Evolutionary conservation across 345 rosid species (phyloP), one percentile per base, ranked within the genome.

Genomic region (Corymbia maculata): DNA sequence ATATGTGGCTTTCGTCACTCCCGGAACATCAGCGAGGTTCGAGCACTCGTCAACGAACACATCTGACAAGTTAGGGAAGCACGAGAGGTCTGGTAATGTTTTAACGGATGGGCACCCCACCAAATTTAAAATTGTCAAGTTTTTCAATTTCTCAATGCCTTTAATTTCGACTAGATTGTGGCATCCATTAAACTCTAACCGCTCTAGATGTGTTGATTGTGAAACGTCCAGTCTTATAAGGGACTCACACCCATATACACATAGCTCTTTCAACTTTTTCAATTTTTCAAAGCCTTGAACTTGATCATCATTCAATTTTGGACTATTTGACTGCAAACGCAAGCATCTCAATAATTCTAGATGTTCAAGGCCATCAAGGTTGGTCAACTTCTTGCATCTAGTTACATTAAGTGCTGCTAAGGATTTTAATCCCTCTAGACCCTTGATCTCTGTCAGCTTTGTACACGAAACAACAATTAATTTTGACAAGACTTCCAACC

Each of bases 371-470:
- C 79, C 24, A 4, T 53, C 57, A 19, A 53, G 57, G 57, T 53
- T 70, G 80, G 80, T 32, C 80, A 70, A 8, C 80, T 70, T 70
- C 2, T 0, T 0, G 45, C 80, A 70, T 4, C 0, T 1, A 4
- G 0, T 0, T 0, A 32, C 6, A 0, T 0, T 0, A 6, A 70
- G 12, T 8, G 0, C 0, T 32, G 0, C 13, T 8, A 70, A 70
- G 47, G 11, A 30, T 70, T 32, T 36, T 32, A 70, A 70, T 32
- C 6, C 80, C 36, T 70, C 45, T 2, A 36, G 45, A 70, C 36
- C 80, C 80, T 5, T 70, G 11, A 70, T 70, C 19, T 70, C 80
- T 8, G 13, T 16, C 7, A 70, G 13, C 80, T 70, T 24, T 8
- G 45, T 0, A 3, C 57, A 52, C 24, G 2, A 53, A 1, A 17